Evolutionary conservation across 352 stramenopile genomes (phyloP).

Genomic region (Thraustochytrium striatum): DNA sequence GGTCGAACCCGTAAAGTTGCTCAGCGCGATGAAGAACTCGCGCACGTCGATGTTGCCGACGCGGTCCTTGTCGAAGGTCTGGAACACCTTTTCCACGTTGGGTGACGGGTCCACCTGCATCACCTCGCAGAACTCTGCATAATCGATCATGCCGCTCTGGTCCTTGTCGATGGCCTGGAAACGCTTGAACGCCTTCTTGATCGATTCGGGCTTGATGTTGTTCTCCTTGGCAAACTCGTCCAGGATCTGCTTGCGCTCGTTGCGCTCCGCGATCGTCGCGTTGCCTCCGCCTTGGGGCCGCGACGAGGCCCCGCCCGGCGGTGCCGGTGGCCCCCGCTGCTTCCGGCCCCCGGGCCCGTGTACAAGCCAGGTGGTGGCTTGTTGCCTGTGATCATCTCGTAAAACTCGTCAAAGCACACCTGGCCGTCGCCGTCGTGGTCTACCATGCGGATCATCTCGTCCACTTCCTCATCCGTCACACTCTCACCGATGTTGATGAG

Average conservation of each 20-base stretch:
- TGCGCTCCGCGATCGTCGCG: slow-evolving; percentile 80
- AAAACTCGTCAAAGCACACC: slow-evolving; percentile 90
- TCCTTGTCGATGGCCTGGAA: slow-evolving; percentile 77
- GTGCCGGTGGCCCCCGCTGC: slow-evolving; percentile 4
- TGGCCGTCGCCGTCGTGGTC: slow-evolving; percentile 89
- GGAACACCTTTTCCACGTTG: slow-evolving; percentile 85
- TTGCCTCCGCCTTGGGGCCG: slow-evolving; percentile 51
- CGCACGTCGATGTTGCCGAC: slow-evolving; percentile 82
- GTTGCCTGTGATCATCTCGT: slow-evolving; percentile 87
- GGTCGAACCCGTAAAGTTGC: slow-evolving; percentile 84
- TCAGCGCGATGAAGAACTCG: slow-evolving; percentile 88
- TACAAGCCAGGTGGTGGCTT: slow-evolving; percentile 79
- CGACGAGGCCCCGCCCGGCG: slow-evolving; percentile 50
- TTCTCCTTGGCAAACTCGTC: slow-evolving; percentile 89
- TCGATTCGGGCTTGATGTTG: slow-evolving; percentile 88
- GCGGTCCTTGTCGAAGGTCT: slow-evolving; percentile 87
- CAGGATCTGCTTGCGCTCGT: slow-evolving; percentile 78
- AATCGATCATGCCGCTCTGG: slow-evolving; percentile 88
- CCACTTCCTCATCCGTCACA: slow-evolving; percentile 88
- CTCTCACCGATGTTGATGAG: slow-evolving; percentile 91
- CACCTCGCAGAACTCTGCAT: slow-evolving; percentile 93
- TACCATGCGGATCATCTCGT: slow-evolving; percentile 94
- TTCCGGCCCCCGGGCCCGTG: slow-evolving; percentile 27
- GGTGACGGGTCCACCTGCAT: slow-evolving; percentile 84
- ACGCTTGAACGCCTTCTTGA: slow-evolving; percentile 92